These are phyloP conservation scores for Xylaria telfairii DNA, from an alignment of 495 filamentous ascomycete genomes.

Conservation along the genomic window DNA sequence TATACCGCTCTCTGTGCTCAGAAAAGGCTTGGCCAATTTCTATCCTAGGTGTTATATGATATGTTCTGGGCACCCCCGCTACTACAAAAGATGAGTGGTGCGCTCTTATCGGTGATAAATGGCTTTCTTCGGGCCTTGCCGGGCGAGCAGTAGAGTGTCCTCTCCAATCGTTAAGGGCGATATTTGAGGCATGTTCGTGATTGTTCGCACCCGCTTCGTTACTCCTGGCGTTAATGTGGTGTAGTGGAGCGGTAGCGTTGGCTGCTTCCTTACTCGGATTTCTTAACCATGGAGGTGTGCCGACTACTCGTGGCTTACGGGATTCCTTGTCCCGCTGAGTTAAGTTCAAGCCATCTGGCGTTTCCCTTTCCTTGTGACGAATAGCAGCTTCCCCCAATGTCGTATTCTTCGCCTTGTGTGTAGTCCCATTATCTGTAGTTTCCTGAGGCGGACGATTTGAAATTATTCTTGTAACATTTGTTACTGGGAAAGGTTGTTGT, in stretches of 20 bases:
- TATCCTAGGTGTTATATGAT: neutral
- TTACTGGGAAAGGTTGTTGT: neutral
- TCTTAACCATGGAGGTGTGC: constrained; percentile 46
- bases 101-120: neutral
- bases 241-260: constrained; percentile 17
- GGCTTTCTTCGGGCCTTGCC: neutral
- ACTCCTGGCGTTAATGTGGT: constrained; percentile 7
- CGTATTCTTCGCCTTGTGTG: neutral
- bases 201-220: neutral
- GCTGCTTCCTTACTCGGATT: constrained; percentile 37
- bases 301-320: constrained; percentile 39
- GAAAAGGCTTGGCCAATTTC: neutral
- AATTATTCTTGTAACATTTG: neutral
- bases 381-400: neutral
- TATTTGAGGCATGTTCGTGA: neutral
- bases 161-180: neutral
- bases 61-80: neutral
- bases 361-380: neutral
- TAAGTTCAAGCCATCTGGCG: neutral
- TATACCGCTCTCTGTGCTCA: neutral
- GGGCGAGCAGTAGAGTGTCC: neutral
- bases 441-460: neutral
- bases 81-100: neutral
- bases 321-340: neutral
- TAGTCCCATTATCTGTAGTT: neutral